These are phyloP conservation scores for Umbelopsis sp. DNA, from an alignment of 192 early-diverging fungal genomes.

Conservation along the genomic window DNA sequence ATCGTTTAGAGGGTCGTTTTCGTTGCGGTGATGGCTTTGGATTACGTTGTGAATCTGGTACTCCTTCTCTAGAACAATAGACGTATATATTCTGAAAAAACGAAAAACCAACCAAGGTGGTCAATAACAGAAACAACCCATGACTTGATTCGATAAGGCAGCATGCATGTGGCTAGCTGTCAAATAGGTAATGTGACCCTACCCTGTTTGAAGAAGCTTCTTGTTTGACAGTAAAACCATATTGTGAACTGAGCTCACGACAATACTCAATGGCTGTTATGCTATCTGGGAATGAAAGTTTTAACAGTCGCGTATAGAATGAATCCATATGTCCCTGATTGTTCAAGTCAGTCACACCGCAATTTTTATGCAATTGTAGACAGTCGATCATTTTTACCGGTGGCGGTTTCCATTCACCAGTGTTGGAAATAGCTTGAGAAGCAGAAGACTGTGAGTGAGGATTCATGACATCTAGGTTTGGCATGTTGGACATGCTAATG, in stretches of 20 bases:
- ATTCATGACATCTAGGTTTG: constrained; percentile 7
- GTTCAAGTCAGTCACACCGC: background rate
- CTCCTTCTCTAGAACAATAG: constrained; percentile 62
- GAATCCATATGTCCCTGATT: constrained; percentile 46
- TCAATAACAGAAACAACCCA: constrained; percentile 15
- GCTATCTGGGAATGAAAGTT: constrained; percentile 52
- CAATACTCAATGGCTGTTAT: constrained; percentile 51
- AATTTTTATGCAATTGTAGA: background rate
- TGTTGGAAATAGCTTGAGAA: background rate
- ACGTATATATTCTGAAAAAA: constrained; percentile 56
- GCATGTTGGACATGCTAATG: constrained; percentile 2
- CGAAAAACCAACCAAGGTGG: background rate
- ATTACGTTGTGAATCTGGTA: constrained; percentile 56
- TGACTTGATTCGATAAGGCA: background rate
- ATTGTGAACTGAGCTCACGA: constrained; percentile 51
- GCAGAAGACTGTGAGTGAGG: constrained; percentile 3
- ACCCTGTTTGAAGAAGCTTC: constrained; percentile 64
- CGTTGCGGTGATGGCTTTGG: constrained; percentile 53
- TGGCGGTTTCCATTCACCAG: constrained; percentile 14
- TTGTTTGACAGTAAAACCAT: constrained; percentile 64
- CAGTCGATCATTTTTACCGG: background rate
- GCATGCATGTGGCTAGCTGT: constrained; percentile 9
- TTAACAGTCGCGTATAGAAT: constrained; percentile 51
- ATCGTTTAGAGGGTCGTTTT: constrained; percentile 56
- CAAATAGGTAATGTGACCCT: constrained; percentile 25